phyloP scores from a whole-genome alignment of 108 stramenopile species.

The Nitzschia sp. region DNA sequence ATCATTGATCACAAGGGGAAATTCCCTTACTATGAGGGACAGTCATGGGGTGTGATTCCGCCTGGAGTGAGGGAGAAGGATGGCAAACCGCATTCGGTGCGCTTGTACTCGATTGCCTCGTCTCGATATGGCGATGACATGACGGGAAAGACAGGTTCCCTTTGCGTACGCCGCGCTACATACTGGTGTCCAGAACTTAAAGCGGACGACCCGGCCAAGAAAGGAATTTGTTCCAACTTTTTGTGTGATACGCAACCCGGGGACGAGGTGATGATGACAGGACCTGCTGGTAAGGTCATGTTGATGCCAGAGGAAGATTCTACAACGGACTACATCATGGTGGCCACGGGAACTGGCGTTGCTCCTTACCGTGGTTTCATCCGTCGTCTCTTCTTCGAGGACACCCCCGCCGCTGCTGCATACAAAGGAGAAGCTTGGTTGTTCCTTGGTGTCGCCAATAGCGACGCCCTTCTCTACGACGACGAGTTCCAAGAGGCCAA shows the following conservation, averaged over 20 bases:
- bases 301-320: conserved; percentile 96
- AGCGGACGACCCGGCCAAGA: conserved; percentile 97
- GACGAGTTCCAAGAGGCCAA: conserved; percentile 95
- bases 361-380: conserved; percentile 97
- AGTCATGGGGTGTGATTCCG: conserved; percentile 96
- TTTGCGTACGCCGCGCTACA: conserved; percentile 96
- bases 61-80: conserved; percentile 92
- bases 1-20: conserved; percentile 96
- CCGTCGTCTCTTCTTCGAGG: conserved; percentile 93
- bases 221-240: conserved; percentile 98
- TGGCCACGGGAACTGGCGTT: conserved; percentile 97
- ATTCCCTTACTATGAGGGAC: conserved; percentile 98
- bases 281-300: conserved; percentile 98
- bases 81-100: conserved; percentile 94
- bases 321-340: conserved; percentile 96
- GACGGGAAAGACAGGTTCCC: conserved; percentile 95
- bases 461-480: conserved; percentile 94
- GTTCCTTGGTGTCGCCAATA: conserved; percentile 97
- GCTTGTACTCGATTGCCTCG: conserved; percentile 97
- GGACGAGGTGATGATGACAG: conserved; percentile 87
- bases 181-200: conserved; percentile 93
- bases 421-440: conserved; percentile 97
- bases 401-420: conserved; percentile 86
- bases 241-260: conserved; percentile 93
- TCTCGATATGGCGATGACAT: conserved; percentile 98